Conservation (phyloP, 2,329 filamentous ascomycete species). For the Penicillium capsulatum region DNA sequence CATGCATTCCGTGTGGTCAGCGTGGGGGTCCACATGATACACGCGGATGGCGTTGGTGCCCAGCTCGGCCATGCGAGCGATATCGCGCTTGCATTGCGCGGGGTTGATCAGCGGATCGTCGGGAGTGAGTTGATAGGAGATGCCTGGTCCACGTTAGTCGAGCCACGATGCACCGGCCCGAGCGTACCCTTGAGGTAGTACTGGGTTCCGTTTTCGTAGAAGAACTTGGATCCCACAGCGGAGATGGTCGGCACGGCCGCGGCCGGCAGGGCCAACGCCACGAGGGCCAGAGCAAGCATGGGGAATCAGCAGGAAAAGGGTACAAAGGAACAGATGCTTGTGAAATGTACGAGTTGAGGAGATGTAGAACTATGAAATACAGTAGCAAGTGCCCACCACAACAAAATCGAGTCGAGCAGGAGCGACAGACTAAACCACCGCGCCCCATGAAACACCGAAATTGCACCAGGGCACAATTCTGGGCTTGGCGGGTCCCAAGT, state of each 20-base stretch:
- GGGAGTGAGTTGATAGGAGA: constrained; percentile 65
- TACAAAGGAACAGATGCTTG: too few species aligned
- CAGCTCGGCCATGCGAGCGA: constrained; percentile 70
- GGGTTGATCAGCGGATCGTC: constrained; percentile 73
- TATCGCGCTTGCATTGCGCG: constrained; percentile 72
- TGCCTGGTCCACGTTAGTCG: constrained; percentile 48
- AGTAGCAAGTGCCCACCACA: too few species aligned
- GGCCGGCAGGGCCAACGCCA: too few species aligned
- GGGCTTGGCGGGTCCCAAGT: too few species aligned
- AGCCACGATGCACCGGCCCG: background rate
- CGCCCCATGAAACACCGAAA: too few species aligned
- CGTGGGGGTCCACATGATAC: constrained; percentile 74
- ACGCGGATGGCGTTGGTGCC: constrained; percentile 81
- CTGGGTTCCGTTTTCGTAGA: constrained; percentile 72
- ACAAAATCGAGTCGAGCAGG: too few species aligned
- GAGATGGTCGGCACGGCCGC: constrained; percentile 53
- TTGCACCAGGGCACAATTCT: too few species aligned
- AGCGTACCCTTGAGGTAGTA: constrained; percentile 74
- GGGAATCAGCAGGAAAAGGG: too few species aligned
- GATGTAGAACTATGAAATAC: too few species aligned
- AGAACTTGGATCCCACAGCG: constrained; percentile 77
- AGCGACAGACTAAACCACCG: too few species aligned
- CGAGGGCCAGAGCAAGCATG: constrained; percentile 22
- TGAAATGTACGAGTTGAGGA: too few species aligned
- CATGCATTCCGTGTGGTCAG: constrained; percentile 77